Conservation (phyloP, 2,329 filamentous ascomycete species). For the Didymella exigua region DNA sequence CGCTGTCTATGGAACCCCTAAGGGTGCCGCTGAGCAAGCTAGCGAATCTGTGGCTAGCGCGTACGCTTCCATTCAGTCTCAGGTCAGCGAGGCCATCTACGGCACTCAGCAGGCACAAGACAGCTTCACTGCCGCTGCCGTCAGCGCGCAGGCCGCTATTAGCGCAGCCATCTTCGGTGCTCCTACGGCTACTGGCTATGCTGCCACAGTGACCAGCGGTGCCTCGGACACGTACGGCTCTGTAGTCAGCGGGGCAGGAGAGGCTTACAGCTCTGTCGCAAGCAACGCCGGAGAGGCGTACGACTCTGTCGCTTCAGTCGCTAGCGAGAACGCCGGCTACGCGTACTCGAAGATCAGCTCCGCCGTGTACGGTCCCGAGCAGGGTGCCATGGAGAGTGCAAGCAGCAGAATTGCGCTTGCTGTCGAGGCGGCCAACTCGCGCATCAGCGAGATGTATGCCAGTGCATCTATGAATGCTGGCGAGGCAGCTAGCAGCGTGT, state of each 20-base stretch:
- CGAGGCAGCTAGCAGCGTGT: conserved; percentile 54
- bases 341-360: conserved; percentile 48
- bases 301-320: conserved; percentile 54
- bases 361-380: conserved; percentile 56
- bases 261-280: conserved; percentile 51
- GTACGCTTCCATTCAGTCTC: conserved; percentile 57
- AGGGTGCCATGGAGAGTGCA: conserved; percentile 54
- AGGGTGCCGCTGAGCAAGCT: conserved; percentile 60
- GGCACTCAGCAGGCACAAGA: conserved; percentile 60
- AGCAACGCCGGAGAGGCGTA: conserved; percentile 45
- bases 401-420: conserved; percentile 50
- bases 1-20: conserved; percentile 63
- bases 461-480: conserved; percentile 49
- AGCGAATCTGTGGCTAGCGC: conserved; percentile 60
- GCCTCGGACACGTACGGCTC: conserved; percentile 50
- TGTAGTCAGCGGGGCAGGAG: conserved; percentile 53
- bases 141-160: conserved; percentile 61
- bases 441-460: conserved; percentile 49
- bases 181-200: conserved; percentile 52
- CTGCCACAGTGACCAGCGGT: conserved; percentile 42
- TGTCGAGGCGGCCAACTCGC: conserved; percentile 53
- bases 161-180: conserved; percentile 64
- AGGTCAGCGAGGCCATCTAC: conserved; percentile 61
- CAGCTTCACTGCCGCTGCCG: conserved; percentile 60
- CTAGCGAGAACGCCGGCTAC: conserved; percentile 49